These are phyloP conservation scores for Penicillium manginii DNA, from an alignment of 495 filamentous ascomycete species.

Conservation along the genomic window DNA sequence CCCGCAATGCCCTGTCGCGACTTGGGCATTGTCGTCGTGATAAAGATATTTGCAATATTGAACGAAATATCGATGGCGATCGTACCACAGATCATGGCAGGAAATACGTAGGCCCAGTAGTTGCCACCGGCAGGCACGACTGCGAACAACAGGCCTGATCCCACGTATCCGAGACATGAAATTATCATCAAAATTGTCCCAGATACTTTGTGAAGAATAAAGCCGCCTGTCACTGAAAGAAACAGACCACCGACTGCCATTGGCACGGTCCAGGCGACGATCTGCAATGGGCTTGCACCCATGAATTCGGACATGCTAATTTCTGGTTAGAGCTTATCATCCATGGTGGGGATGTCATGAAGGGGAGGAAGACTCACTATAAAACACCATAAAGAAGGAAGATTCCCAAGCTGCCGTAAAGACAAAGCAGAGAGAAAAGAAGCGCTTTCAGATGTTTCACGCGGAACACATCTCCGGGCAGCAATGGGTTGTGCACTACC, in stretches of 20 bases:
- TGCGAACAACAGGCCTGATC: slow-evolving; percentile 72
- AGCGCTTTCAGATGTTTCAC: slow-evolving; percentile 75
- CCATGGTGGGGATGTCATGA: neutral
- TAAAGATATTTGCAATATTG: slow-evolving; percentile 83
- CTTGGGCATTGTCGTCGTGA: slow-evolving; percentile 73
- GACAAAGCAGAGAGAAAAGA: slow-evolving; percentile 67
- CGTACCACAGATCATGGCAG: slow-evolving; percentile 80
- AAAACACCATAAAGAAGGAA: slow-evolving; percentile 79
- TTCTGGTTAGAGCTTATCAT: slow-evolving; percentile 14
- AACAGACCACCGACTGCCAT: slow-evolving; percentile 77
- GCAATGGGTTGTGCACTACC: slow-evolving; percentile 70
- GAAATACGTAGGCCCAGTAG: slow-evolving; percentile 78
- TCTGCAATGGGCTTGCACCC: slow-evolving; percentile 64
- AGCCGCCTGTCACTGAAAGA: slow-evolving; percentile 70
- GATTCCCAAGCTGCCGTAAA: slow-evolving; percentile 77
- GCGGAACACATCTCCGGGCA: slow-evolving; percentile 75
- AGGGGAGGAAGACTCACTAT: slow-evolving; percentile 60
- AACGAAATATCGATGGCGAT: slow-evolving; percentile 84
- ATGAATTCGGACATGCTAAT: slow-evolving; percentile 68
- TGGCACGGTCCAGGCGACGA: slow-evolving; percentile 79
- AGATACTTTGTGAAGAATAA: slow-evolving; percentile 75
- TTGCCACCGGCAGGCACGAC: slow-evolving; percentile 63
- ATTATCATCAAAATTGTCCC: slow-evolving; percentile 73
- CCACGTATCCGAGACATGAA: slow-evolving; percentile 65
- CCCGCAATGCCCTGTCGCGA: slow-evolving; percentile 77